A percentile compares a stretch with the other conserved stretches of the same genome.
Evolutionary conservation across 345 rosid species (phyloP).

Genomic region (Salix caprea): DNA sequence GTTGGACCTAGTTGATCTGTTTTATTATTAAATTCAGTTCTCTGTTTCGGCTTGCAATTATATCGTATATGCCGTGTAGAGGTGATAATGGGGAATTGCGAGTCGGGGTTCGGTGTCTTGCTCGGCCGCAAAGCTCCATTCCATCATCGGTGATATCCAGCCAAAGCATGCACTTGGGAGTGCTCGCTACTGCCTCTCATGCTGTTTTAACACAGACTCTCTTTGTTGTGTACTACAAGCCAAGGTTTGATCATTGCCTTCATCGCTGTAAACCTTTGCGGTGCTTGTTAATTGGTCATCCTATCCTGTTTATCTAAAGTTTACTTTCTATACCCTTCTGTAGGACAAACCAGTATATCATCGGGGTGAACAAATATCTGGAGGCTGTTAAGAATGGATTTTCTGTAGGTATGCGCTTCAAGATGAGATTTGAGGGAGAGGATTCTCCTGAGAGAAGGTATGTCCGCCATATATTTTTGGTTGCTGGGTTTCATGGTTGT

Average conservation of each 20-base stretch:
- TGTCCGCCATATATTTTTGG: not conserved
- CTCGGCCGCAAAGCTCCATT: constrained; percentile 64
- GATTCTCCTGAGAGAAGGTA: constrained; percentile 93
- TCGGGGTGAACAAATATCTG: constrained; percentile 69
- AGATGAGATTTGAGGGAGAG: constrained; percentile 90
- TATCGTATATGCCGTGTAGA: constrained; percentile 24
- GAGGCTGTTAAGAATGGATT: constrained; percentile 58
- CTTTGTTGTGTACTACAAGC: constrained; percentile 86
- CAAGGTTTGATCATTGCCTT: constrained; percentile 46
- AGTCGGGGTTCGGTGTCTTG: constrained; percentile 73
- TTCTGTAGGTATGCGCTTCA: constrained; percentile 76
- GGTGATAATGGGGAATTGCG: constrained; percentile 69
- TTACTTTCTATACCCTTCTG: constrained; percentile 13
- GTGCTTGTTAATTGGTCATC: not conserved
- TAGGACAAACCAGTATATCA: constrained; percentile 92
- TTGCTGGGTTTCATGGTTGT: not conserved
- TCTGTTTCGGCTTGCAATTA: not conserved
- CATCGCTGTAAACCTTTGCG: not conserved
- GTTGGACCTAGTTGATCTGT: not conserved
- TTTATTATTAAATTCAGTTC: constrained; percentile 1
- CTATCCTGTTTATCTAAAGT: not conserved
- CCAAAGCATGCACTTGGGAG: constrained; percentile 94
- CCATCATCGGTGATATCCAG: constrained; percentile 91
- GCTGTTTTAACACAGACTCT: constrained; percentile 59
- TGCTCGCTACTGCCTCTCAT: constrained; percentile 91